Evolutionary conservation across 2,329 filamentous ascomycete species (phyloP).

Genomic region (Sporothrix globosa): DNA sequence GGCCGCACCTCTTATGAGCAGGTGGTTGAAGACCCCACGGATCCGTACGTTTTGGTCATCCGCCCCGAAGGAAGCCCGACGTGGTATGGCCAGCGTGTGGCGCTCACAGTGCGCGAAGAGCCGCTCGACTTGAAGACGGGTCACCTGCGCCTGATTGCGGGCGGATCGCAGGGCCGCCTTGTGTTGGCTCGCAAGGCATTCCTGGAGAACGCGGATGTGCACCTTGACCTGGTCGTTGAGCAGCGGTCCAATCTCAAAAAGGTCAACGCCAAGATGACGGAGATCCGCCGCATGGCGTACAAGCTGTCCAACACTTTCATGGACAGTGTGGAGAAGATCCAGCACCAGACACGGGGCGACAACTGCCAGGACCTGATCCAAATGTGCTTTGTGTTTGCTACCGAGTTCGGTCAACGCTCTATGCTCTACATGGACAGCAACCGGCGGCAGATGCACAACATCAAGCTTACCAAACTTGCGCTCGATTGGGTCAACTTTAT

Average conservation of each 20-base stretch:
- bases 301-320: conserved; percentile 98
- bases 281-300: conserved; percentile 94
- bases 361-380: conserved; percentile 96
- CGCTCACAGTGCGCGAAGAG: conserved; percentile 72
- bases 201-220: conserved; percentile 75
- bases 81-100: conserved; percentile 80
- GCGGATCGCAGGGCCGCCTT: conserved; percentile 78
- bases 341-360: conserved; percentile 78
- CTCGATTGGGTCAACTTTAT: conserved; percentile 98
- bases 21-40: conserved; percentile 69
- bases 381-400: conserved; percentile 98
- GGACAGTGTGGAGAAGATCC: conserved; percentile 94
- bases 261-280: conserved; percentile 86
- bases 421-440: conserved; percentile 96
- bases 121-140: conserved; percentile 84
- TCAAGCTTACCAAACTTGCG: conserved; percentile 89
- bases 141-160: conserved; percentile 83
- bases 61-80: conserved; percentile 75
- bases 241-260: conserved; percentile 91
- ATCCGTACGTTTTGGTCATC: conserved; percentile 84
- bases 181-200: conserved; percentile 79
- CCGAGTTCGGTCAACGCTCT: conserved; percentile 94
- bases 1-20: conserved; percentile 65
- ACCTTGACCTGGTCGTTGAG: conserved; percentile 87
- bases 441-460: conserved; percentile 92